phyloP scores from a whole-genome alignment of 306 rosid species.

The Carpinus viminea region DNA sequence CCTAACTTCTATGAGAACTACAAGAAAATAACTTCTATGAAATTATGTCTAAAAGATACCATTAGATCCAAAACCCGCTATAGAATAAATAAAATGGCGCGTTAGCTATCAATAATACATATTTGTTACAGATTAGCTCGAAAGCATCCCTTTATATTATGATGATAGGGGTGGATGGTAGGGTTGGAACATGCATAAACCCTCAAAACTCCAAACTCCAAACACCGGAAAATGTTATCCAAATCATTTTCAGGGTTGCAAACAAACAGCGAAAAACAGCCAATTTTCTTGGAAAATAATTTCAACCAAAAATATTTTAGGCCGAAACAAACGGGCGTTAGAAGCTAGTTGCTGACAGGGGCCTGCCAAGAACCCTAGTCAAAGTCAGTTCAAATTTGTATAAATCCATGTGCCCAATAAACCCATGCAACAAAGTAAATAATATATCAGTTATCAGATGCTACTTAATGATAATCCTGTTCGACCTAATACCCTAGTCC shows the following conservation, averaged over 20 bases:
- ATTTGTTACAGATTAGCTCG: not conserved
- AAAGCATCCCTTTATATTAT: no score
- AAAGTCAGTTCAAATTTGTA: not conserved
- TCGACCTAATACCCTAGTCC: not conserved
- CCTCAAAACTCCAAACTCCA: not conserved
- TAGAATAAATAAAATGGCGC: not conserved
- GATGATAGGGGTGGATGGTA: no score
- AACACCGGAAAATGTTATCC: no score
- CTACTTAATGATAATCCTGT: not conserved
- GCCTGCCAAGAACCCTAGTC: not conserved
- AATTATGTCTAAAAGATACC: not conserved
- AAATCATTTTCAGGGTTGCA: no score
- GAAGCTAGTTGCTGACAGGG: not conserved
- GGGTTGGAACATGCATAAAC: no score
- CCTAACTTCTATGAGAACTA: slow-evolving; percentile 20
- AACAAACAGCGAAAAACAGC: no score
- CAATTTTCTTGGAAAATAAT: no score
- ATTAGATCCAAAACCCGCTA: not conserved
- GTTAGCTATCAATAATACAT: not conserved
- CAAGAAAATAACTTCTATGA: not conserved
- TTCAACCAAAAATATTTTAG: no score
- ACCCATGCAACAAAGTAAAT: not conserved
- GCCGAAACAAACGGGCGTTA: no score
- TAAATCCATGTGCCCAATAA: not conserved
- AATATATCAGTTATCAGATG: not conserved